Conservation (phyloP, 192 early-diverging fungal genomes). For the Chytriomyces sp. region DNA sequence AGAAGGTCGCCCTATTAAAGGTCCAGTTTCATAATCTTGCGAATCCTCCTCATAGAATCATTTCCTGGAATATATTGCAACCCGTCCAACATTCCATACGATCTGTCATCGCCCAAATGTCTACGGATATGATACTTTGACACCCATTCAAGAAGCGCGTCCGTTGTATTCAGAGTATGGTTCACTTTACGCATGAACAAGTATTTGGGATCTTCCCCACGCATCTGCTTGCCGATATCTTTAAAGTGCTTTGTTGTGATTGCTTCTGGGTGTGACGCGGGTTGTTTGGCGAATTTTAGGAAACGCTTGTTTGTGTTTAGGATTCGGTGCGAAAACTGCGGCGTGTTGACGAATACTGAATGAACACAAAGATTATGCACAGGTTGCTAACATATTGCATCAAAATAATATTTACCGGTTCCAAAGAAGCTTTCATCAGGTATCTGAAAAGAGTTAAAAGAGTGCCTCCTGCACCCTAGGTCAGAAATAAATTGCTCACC, state of each 20-base stretch:
- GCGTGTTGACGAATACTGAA: slow-evolving; percentile 25
- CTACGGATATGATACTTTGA: slow-evolving; percentile 12
- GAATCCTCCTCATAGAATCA: slow-evolving; percentile 8
- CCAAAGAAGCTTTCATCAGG: slow-evolving; percentile 41
- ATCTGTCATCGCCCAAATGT: background rate
- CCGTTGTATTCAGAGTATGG: slow-evolving; percentile 1
- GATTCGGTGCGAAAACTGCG: slow-evolving; percentile 29
- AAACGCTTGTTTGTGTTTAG: slow-evolving; percentile 37
- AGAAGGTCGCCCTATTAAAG: background rate
- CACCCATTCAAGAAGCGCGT: slow-evolving; percentile 44
- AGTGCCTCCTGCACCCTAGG: background rate
- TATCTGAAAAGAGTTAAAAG: slow-evolving; percentile 24
- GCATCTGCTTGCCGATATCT: slow-evolving; percentile 9
- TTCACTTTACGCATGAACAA: slow-evolving; percentile 54
- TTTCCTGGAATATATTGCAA: slow-evolving; percentile 8
- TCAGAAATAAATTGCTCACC: background rate
- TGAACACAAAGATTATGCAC: too few species aligned
- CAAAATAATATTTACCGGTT: slow-evolving; percentile 12
- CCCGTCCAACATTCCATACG: slow-evolving; percentile 12
- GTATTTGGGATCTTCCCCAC: slow-evolving; percentile 33
- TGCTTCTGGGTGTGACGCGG: slow-evolving; percentile 33
- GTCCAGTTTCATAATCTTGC: background rate
- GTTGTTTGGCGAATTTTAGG: slow-evolving; percentile 27
- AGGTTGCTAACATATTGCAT: too few species aligned
- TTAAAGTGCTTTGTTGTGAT: background rate